Evolutionary conservation across 2,329 filamentous ascomycete genomes (phyloP).

Genomic region (Penicillium brevicompactum): DNA sequence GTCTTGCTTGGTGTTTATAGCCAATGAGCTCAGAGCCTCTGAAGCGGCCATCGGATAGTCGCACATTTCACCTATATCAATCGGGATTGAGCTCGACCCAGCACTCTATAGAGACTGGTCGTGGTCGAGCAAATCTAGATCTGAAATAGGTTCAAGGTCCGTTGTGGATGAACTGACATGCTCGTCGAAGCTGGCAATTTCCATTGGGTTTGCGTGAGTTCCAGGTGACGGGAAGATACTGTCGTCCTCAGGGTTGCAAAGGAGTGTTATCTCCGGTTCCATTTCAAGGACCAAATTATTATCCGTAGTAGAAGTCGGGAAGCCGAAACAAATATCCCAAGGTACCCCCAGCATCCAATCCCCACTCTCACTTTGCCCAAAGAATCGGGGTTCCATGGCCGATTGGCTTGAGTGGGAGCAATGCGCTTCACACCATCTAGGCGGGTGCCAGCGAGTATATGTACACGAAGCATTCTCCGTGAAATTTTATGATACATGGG

Average conservation of each 20-base stretch:
- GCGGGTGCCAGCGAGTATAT: background rate
- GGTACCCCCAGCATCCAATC: background rate
- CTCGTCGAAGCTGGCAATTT: background rate
- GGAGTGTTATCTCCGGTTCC: background rate
- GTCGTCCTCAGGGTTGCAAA: background rate
- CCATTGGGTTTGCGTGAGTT: background rate
- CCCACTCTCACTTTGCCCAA: background rate
- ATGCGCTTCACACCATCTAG: background rate
- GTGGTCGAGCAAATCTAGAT: too few species aligned
- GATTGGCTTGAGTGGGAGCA: background rate
- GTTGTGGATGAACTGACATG: background rate
- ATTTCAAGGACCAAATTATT: background rate
- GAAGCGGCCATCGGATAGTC: too few species aligned
- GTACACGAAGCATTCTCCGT: background rate
- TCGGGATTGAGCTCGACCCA: too few species aligned
- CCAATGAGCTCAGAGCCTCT: too few species aligned
- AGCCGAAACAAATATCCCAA: background rate
- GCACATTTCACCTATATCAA: too few species aligned
- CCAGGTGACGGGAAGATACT: background rate
- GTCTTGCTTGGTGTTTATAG: too few species aligned
- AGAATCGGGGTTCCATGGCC: background rate
- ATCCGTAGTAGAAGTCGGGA: background rate
- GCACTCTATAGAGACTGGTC: background rate
- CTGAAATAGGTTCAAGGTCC: background rate
- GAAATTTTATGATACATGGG: background rate